Evolutionary conservation across 2,329 filamentous ascomycete genomes (phyloP), one percentile per base, ranked within the genome.

Genomic region (Monilinia fructigena): DNA sequence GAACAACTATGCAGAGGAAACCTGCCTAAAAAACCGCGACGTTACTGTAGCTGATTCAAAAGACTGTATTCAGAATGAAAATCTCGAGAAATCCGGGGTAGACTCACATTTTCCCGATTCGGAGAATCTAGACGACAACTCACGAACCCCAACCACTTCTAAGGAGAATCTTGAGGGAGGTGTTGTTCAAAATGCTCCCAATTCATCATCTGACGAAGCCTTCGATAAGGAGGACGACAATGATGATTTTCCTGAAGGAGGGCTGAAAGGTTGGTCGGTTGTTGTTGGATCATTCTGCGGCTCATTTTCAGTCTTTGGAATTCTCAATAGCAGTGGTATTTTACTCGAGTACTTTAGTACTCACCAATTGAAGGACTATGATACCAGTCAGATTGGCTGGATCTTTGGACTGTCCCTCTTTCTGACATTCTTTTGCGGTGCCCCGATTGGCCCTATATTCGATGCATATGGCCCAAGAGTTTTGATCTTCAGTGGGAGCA

Each of bases 391-490:
- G 18, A 84, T 89, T 54, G 86, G 86, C n/a, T 76, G 74, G 74
- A 74, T 75, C 68, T 90, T 90, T 73, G 83, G 85, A 69, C 78
- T 90, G 66, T 89, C 87, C 70, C 80, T 86, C 45, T 90, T 89
- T 74, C 77, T 90, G 55, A 81, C 85, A n/a, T 91, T 90, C 77
- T 87, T 89, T 75, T 85, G 86, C 64, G 88, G 88, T 40, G 81
- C 89, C 5, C 86, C 89, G 70, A 84, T 89, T 62, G 88, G 88
- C n/a, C 88, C 88, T 0, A 79, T 90, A 45, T 91, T 91, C 71
- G 89, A 91, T 73, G 82, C 83, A 42, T 83, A 87, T 71, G 89
- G 89, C 0, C 87, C 88, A 0, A 79, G 82, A 68, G 65, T 35
- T 2, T 64, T 76, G 55, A 72, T 77, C n/a, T 68, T 74, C 23